Evolutionary conservation across 192 early-diverging fungal species (phyloP).

Genomic region (Piromyces sp.): DNA sequence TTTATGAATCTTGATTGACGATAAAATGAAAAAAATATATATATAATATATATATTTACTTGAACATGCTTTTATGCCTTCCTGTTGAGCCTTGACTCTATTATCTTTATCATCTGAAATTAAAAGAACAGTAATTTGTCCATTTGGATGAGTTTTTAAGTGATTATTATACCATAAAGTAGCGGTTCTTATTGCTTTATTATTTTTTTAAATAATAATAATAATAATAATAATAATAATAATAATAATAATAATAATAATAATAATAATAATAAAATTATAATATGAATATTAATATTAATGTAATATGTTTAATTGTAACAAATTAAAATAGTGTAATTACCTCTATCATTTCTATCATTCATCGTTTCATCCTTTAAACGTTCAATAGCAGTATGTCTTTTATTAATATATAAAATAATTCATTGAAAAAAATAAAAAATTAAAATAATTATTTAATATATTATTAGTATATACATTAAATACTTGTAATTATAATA

Average conservation of each 20-base stretch:
- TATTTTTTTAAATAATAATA: not conserved
- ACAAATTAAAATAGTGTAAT: not conserved
- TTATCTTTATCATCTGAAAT: constrained; percentile 86
- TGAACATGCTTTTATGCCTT: constrained; percentile 47
- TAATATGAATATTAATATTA: no score
- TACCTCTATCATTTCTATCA: constrained; percentile 82
- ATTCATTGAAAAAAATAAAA: no score
- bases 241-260: no score
- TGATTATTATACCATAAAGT: constrained; percentile 72
- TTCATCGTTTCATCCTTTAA: constrained; percentile 70
- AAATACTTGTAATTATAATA: no score
- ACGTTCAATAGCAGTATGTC: constrained; percentile 73
- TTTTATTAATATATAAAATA: constrained; percentile 6
- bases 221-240: no score
- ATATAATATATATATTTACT: constrained; percentile 15
- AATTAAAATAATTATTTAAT: no score
- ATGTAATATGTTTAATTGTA: constrained; percentile 4
- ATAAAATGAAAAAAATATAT: no score
- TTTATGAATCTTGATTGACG: no score
- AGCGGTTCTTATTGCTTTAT: constrained; percentile 65
- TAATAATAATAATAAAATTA: no score
- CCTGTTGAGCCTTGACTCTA: constrained; percentile 41
- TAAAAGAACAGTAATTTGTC: constrained; percentile 36
- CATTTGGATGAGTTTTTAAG: constrained; percentile 18
- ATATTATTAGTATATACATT: no score